phyloP scores from a whole-genome alignment of 1,284 basidiomycete genomes.

The Xerocomus nothofagi region DNA sequence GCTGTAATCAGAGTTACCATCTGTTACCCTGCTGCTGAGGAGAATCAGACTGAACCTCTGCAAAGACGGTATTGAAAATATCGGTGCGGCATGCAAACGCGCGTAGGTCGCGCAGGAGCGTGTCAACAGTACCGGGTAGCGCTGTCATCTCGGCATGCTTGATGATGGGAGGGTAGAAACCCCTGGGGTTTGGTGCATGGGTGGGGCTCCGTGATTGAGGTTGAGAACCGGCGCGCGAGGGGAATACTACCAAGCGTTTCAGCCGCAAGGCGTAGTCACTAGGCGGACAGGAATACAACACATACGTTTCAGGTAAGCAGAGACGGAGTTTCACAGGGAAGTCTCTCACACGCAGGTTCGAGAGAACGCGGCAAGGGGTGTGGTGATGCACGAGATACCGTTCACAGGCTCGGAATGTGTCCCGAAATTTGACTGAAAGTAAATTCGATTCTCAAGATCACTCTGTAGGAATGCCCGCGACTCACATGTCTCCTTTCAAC shows the following conservation, averaged over 20 bases:
- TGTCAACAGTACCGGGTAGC: constrained; percentile 2
- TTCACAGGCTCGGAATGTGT: not conserved
- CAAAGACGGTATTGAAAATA: constrained; percentile 14
- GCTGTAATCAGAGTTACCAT: constrained; percentile 1
- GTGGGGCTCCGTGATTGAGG: not conserved
- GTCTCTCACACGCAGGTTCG: constrained; percentile 9
- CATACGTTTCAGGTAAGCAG: not conserved
- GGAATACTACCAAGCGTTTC: constrained; percentile 3
- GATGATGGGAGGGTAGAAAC: not conserved
- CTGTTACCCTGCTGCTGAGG: no score
- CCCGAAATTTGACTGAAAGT: not conserved
- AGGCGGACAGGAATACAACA: no score
- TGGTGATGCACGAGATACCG: constrained; percentile 4
- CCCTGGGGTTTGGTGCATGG: not conserved
- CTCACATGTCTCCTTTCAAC: constrained; percentile 14
- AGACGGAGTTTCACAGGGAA: not conserved
- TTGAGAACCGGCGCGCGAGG: not conserved
- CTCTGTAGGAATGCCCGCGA: not conserved
- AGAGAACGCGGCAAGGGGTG: constrained; percentile 7
- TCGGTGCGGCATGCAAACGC: constrained; percentile 7
- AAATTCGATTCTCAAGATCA: not conserved
- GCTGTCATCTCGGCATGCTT: not conserved
- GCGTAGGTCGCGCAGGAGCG: constrained; percentile 14
- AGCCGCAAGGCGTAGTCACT: constrained; percentile 12
- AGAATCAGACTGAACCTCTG: constrained; percentile 15